Conservation (phyloP, 257 asterid species). For the Gynochthodes officinalis region DNA sequence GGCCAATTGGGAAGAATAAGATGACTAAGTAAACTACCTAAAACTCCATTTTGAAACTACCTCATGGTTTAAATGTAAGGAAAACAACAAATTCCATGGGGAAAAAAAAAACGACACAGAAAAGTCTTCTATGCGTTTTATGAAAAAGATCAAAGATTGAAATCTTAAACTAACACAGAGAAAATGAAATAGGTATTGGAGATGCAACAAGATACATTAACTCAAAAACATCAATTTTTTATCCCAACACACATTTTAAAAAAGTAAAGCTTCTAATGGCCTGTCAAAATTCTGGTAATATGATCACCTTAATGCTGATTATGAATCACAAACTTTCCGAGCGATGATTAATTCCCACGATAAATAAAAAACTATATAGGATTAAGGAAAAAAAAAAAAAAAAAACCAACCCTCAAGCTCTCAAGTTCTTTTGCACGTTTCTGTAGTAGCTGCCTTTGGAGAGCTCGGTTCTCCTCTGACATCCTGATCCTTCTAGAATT, state of each 20-base stretch:
- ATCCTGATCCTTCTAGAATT: slow-evolving; percentile 72
- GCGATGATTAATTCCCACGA: background rate
- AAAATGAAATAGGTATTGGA: background rate
- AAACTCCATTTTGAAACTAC: background rate
- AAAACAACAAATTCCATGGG: background rate
- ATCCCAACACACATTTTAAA: background rate
- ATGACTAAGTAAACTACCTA: background rate
- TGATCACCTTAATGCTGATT: slow-evolving; percentile 1
- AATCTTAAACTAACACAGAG: background rate
- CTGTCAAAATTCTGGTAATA: background rate
- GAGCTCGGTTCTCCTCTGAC: slow-evolving; percentile 87
- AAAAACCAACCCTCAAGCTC: slow-evolving; percentile 59
- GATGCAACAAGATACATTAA: background rate
- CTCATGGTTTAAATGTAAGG: background rate
- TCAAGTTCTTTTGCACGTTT: slow-evolving; percentile 85
- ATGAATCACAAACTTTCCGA: background rate
- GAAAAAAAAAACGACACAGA: background rate
- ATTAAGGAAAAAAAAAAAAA: slow-evolving; percentile 24
- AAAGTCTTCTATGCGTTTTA: background rate
- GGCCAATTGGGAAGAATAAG: slow-evolving; percentile 15
- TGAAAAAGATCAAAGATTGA: background rate
- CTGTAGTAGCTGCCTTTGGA: slow-evolving; percentile 83
- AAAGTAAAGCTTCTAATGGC: background rate
- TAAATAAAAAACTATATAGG: slow-evolving; percentile 5
- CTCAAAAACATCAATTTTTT: background rate